A percentile compares a stretch with the other conserved stretches of the same genome.
Conservation (phyloP, 2,329 filamentous ascomycete species). For the Aspergillus sojae region DNA sequence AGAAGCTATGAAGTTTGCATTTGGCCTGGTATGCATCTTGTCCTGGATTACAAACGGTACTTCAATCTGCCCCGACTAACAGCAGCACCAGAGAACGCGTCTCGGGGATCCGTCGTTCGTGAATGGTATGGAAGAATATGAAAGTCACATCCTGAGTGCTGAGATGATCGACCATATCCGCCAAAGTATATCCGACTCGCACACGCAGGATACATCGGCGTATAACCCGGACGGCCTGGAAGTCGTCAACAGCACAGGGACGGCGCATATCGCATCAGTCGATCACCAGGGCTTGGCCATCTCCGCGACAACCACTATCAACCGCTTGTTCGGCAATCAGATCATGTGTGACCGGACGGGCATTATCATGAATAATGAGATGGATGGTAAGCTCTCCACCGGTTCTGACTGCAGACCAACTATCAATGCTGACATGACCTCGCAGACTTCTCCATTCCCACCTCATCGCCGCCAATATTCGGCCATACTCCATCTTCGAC, state of each 20-base stretch:
- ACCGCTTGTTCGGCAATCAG: not conserved
- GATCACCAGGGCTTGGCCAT: not conserved
- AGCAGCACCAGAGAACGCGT: not conserved
- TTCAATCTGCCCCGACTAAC: too few relatives aligned
- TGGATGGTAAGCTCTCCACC: not conserved
- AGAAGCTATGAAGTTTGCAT: not conserved
- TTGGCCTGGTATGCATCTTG: not conserved
- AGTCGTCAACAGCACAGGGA: not conserved
- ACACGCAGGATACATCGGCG: not conserved
- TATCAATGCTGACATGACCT: too few relatives aligned
- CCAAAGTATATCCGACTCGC: not conserved
- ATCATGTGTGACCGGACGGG: not conserved
- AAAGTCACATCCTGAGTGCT: not conserved
- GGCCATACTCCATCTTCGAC: too few relatives aligned
- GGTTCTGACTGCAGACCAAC: too few relatives aligned
- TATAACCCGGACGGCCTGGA: not conserved
- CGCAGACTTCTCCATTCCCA: too few relatives aligned
- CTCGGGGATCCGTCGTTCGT: not conserved
- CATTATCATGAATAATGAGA: not conserved
- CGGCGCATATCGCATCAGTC: not conserved
- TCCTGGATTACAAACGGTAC: too few relatives aligned
- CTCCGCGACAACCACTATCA: not conserved
- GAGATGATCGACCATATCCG: not conserved
- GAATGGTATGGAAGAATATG: not conserved
- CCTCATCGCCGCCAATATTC: too few relatives aligned